Conservation (phyloP, 2,329 filamentous ascomycete genomes). For the Didymosphaeria variabile region DNA sequence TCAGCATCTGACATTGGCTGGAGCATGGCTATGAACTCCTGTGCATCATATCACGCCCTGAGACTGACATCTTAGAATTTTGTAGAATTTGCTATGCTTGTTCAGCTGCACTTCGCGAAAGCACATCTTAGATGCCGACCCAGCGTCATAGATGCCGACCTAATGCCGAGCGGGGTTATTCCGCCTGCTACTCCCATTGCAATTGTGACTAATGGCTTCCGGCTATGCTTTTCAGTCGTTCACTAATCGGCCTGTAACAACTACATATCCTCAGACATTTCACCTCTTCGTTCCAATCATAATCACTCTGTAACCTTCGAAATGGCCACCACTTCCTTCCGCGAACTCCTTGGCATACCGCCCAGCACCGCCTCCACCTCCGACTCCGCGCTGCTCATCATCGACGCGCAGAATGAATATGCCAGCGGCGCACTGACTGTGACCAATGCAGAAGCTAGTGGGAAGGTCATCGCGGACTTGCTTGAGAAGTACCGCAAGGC, state of each 20-base stretch:
- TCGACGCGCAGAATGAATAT: slow-evolving; percentile 77
- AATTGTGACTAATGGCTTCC: too few species aligned
- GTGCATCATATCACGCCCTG: neutral
- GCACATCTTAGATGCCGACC: slow-evolving; percentile 4
- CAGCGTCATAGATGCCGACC: slow-evolving; percentile 7
- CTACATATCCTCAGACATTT: neutral
- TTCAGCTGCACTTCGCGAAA: neutral
- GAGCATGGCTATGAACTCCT: neutral
- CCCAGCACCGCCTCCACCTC: slow-evolving; percentile 64
- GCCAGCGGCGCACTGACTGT: slow-evolving; percentile 66
- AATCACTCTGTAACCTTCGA: neutral
- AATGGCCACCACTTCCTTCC: slow-evolving; percentile 53
- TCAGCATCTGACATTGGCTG: neutral
- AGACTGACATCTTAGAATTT: neutral
- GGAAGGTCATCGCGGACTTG: slow-evolving; percentile 65
- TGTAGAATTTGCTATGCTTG: neutral
- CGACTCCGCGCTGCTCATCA: slow-evolving; percentile 71
- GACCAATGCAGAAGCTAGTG: slow-evolving; percentile 61
- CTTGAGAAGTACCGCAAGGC: slow-evolving; percentile 68
- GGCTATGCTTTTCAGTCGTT: neutral
- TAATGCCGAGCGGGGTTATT: slow-evolving; percentile 5
- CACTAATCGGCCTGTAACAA: neutral
- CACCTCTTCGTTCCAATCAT: neutral
- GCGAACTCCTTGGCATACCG: slow-evolving; percentile 62
- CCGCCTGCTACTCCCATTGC: neutral